phyloP scores from a whole-genome alignment of 192 early-diverging fungal species.

The Coemansia sp. region DNA sequence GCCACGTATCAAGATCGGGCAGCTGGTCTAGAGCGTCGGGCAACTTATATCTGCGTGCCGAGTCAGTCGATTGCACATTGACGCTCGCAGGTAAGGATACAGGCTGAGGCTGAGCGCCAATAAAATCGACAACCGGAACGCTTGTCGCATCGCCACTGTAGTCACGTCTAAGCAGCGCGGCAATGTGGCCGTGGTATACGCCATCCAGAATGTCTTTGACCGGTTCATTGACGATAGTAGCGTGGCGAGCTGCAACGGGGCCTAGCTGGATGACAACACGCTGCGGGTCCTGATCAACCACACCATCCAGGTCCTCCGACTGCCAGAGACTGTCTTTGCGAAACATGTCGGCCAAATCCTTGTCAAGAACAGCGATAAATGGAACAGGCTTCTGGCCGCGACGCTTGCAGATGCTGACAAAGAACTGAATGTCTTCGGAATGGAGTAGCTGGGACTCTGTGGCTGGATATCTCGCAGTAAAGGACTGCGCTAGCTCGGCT shows the following conservation, averaged over 20 bases:
- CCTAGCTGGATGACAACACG: slow-evolving; percentile 85
- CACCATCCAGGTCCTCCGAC: slow-evolving; percentile 79
- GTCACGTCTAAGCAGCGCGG: slow-evolving; percentile 66
- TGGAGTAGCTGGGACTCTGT: slow-evolving; percentile 32
- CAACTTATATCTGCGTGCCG: neutral
- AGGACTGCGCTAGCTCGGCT: slow-evolving; percentile 27
- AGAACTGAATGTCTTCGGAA: slow-evolving; percentile 45
- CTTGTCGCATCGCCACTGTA: slow-evolving; percentile 57
- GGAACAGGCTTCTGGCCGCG: slow-evolving; percentile 78
- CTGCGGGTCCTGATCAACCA: slow-evolving; percentile 79
- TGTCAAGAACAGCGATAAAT: slow-evolving; percentile 87
- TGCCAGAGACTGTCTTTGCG: slow-evolving; percentile 93
- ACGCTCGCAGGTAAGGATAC: neutral
- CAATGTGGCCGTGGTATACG: slow-evolving; percentile 80
- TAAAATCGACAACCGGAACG: slow-evolving; percentile 76
- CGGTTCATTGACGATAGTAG: slow-evolving; percentile 73
- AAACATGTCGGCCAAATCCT: slow-evolving; percentile 86
- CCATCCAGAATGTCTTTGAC: slow-evolving; percentile 83
- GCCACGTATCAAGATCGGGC: slow-evolving; percentile 52
- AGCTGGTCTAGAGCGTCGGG: slow-evolving; percentile 1
- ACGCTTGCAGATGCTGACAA: slow-evolving; percentile 43
- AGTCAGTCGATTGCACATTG: neutral
- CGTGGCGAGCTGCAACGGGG: slow-evolving; percentile 74
- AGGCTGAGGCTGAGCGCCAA: slow-evolving; percentile 29
- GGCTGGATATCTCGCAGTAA: slow-evolving; percentile 8